Conservation (phyloP, 2,329 filamentous ascomycete species). For the Thermomyces lanuginosus region DNA sequence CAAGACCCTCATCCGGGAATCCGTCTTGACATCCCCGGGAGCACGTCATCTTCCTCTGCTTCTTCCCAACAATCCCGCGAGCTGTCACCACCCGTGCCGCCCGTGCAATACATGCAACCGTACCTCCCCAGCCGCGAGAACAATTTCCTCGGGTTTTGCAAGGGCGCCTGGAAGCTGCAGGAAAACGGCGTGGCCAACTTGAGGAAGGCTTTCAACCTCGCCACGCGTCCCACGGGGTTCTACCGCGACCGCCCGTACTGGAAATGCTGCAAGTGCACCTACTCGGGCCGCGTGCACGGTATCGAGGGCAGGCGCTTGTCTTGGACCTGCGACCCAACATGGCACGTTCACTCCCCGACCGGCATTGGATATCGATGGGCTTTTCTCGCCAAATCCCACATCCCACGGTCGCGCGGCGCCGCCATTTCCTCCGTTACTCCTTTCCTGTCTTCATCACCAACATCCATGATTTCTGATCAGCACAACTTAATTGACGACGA, state of each 20-base stretch:
- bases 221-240: slow-evolving; percentile 13
- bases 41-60: background rate
- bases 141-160: slow-evolving; percentile 29
- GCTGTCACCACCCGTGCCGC: slow-evolving; percentile 5
- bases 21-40: background rate
- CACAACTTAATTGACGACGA: no score
- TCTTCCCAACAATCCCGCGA: background rate
- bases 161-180: slow-evolving; percentile 28
- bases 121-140: slow-evolving; percentile 21
- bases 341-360: slow-evolving; percentile 13
- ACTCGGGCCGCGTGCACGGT: slow-evolving; percentile 21
- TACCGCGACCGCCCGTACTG: slow-evolving; percentile 19
- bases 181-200: slow-evolving; percentile 16
- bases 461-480: no score
- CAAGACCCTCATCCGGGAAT: no score
- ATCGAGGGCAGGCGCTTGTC: slow-evolving; percentile 8
- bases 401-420: slow-evolving; percentile 17
- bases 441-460: no score
- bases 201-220: slow-evolving; percentile 18
- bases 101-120: slow-evolving; percentile 4
- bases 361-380: slow-evolving; percentile 31
- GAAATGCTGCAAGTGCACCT: slow-evolving; percentile 28
- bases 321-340: slow-evolving; percentile 14
- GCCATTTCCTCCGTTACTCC: no score
- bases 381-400: slow-evolving; percentile 33